A percentile compares a stretch with the other conserved stretches of the same genome.
These are phyloP conservation scores for Stipa capillata DNA, from an alignment of 176 grass and related monocot genomes.

Conservation along the genomic window DNA sequence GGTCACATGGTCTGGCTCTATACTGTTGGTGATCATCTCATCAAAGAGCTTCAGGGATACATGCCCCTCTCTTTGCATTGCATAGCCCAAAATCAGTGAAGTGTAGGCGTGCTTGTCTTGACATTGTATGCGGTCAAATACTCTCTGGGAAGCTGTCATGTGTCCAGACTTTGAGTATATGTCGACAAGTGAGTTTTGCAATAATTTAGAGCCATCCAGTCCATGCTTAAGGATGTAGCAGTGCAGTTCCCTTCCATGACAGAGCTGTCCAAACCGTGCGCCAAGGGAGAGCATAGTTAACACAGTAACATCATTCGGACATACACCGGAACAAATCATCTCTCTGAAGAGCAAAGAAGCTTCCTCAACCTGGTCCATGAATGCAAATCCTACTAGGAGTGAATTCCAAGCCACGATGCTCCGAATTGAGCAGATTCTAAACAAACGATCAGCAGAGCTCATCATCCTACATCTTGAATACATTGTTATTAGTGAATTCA, in stretches of 20 bases:
- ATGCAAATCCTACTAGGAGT: conserved; percentile 48
- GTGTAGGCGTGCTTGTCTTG: conserved; percentile 42
- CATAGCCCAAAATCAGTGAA: conserved; percentile 60
- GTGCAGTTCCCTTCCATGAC: conserved; percentile 48
- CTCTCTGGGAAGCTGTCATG: conserved; percentile 22
- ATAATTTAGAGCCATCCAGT: conserved; percentile 15
- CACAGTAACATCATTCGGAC: conserved; percentile 46
- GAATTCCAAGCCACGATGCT: conserved; percentile 53
- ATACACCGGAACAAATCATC: conserved; percentile 26
- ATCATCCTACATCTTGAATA: conserved; percentile 33
- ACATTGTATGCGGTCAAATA: conserved; percentile 43
- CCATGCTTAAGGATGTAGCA: conserved; percentile 54
- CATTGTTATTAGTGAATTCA: conserved; percentile 48
- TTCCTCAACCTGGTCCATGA: conserved; percentile 37
- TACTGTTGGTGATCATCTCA: conserved; percentile 37
- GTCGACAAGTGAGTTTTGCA: conserved; percentile 54
- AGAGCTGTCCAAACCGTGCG: conserved; percentile 37
- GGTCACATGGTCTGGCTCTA: conserved; percentile 54
- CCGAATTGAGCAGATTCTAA: conserved; percentile 13
- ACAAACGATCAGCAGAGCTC: conserved; percentile 22
- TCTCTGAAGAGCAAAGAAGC: conserved; percentile 37
- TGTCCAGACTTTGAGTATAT: conserved; percentile 53
- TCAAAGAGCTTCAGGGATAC: conserved; percentile 45
- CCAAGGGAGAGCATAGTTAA: conserved; percentile 50
- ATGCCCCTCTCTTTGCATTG: conserved; percentile 45